Conservation (phyloP, 139 green algal genomes). For the Chlamydomonas sp. region DNA sequence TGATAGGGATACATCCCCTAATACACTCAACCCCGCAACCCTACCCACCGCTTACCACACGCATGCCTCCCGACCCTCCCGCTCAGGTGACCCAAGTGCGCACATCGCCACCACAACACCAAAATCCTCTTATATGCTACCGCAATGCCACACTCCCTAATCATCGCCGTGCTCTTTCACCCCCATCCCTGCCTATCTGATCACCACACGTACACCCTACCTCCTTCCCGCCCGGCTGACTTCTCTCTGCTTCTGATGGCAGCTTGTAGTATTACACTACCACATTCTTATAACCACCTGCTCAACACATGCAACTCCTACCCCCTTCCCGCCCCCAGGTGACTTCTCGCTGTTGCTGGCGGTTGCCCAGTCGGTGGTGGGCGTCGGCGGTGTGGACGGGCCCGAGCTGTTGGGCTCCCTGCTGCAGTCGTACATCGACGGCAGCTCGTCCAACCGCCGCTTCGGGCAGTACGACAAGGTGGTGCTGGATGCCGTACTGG, state of each 20-base stretch:
- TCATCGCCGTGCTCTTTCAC: neutral
- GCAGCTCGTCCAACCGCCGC: neutral
- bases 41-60: no score
- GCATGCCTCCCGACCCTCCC: no score
- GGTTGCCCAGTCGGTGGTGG: neutral
- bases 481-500: conserved; percentile 12
- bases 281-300: neutral
- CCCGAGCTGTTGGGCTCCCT: neutral
- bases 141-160: no score
- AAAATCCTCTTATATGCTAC: no score
- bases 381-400: neutral
- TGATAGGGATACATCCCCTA: no score
- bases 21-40: no score
- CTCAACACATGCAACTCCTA: neutral
- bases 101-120: no score
- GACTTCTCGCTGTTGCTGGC: conserved; percentile 24
- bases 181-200: neutral
- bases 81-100: no score
- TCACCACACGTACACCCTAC: neutral
- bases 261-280: no score
- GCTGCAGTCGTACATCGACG: neutral
- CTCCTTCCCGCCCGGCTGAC: neutral
- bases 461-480: conserved; percentile 19
- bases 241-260: neutral
- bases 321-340: neutral